These are phyloP conservation scores for Phytophthora rubi DNA, from an alignment of 352 stramenopile species.

Conservation along the genomic window DNA sequence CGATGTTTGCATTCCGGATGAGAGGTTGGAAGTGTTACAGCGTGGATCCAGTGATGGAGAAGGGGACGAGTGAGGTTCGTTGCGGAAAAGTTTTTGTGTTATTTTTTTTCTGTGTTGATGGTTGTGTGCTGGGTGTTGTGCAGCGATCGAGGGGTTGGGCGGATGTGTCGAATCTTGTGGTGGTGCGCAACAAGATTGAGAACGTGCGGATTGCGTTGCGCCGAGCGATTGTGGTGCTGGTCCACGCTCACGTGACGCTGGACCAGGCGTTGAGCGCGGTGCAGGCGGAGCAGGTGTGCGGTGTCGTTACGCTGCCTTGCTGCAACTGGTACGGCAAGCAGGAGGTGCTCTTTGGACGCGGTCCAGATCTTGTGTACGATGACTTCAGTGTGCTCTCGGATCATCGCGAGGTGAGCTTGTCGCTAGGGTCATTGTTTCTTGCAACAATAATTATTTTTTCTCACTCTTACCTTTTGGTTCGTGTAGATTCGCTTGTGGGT, in stretches of 20 bases:
- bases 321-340: slow-evolving; percentile 88
- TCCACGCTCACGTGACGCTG: slow-evolving; percentile 84
- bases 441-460: not conserved
- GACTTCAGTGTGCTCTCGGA: slow-evolving; percentile 85
- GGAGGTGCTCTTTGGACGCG: slow-evolving; percentile 57
- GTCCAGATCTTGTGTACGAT: slow-evolving; percentile 78
- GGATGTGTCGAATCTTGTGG: slow-evolving; percentile 67
- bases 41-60: slow-evolving; percentile 81
- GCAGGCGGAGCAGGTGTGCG: slow-evolving; percentile 62
- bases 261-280: slow-evolving; percentile 72
- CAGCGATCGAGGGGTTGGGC: slow-evolving; percentile 59
- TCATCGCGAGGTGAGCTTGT: slow-evolving; percentile 64
- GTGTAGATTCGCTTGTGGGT: slow-evolving; percentile 59
- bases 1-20: slow-evolving; percentile 78
- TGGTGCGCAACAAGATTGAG: slow-evolving; percentile 86
- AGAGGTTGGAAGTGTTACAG: slow-evolving; percentile 81
- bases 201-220: slow-evolving; percentile 73
- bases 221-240: slow-evolving; percentile 68
- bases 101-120: not conserved
- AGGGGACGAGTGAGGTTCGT: slow-evolving; percentile 48
- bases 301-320: slow-evolving; percentile 77
- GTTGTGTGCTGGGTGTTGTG: slow-evolving; percentile 3
- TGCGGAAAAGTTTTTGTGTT: not conserved
- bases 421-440: not conserved
- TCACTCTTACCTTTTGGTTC: slow-evolving; percentile 2